Evolutionary conservation across 108 stramenopile genomes (phyloP).

Genomic region (Skeletonema menzelii): DNA sequence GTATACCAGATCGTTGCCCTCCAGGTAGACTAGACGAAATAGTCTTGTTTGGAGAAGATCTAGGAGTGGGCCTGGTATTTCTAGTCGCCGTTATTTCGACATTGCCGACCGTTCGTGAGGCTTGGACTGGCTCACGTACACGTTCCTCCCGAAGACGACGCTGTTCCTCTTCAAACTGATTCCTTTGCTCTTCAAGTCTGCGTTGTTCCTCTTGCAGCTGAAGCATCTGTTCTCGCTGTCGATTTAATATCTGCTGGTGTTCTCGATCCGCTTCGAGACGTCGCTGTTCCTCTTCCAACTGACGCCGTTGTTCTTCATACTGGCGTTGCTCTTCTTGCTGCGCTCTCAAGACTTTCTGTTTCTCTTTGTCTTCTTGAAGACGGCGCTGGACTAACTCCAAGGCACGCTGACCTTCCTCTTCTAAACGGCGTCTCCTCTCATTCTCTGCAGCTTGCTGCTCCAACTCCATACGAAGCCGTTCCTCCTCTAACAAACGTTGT

Average conservation of each 20-base stretch:
- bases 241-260: constrained; percentile 3
- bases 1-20: not conserved
- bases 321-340: constrained; percentile 5
- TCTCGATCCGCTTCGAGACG: constrained; percentile 10
- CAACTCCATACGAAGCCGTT: not conserved
- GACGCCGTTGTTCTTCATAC: constrained; percentile 19
- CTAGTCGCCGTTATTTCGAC: constrained; percentile 4
- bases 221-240: constrained; percentile 1
- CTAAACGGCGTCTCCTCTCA: constrained; percentile 1
- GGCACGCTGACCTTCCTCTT: not conserved
- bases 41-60: not conserved
- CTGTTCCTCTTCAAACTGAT: constrained; percentile 1
- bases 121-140: not conserved
- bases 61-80: not conserved
- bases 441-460: not conserved
- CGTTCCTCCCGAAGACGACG: constrained; percentile 1
- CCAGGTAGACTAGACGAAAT: not conserved
- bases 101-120: not conserved
- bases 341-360: not conserved
- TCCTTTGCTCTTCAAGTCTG: constrained; percentile 9
- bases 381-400: constrained; percentile 17
- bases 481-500: constrained; percentile 17
- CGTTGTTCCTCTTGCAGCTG: constrained; percentile 10
- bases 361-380: constrained; percentile 13
- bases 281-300: constrained; percentile 21